These are phyloP conservation scores for Phytophthora chlamydospora DNA, from an alignment of 352 stramenopile species.

Conservation along the genomic window DNA sequence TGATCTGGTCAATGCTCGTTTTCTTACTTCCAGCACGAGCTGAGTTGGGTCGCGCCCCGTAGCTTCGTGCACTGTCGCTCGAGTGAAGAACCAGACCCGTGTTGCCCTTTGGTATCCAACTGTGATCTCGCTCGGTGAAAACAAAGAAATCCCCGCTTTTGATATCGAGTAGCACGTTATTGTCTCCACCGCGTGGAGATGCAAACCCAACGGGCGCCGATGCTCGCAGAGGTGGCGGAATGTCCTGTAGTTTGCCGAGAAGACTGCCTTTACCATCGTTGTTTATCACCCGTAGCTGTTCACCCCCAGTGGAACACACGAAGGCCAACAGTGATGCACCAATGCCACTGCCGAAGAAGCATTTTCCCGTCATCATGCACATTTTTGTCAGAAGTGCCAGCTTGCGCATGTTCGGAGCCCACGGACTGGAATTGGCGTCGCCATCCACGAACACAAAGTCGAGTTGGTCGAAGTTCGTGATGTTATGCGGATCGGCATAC, in stretches of 20 bases:
- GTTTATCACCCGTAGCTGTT: constrained; percentile 67
- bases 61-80: constrained; percentile 61
- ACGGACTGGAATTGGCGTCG: constrained; percentile 66
- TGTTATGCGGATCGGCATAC: constrained; percentile 60
- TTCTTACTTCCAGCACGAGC: constrained; percentile 64
- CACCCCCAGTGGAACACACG: constrained; percentile 73
- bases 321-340: constrained; percentile 68
- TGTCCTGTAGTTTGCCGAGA: constrained; percentile 44
- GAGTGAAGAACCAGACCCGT: constrained; percentile 73
- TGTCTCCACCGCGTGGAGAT: constrained; percentile 19
- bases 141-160: constrained; percentile 78
- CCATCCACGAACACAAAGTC: constrained; percentile 85
- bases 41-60: constrained; percentile 65
- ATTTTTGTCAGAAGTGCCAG: constrained; percentile 75
- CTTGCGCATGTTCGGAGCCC: constrained; percentile 66
- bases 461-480: constrained; percentile 82
- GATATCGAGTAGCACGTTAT: constrained; percentile 68
- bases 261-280: constrained; percentile 58
- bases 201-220: constrained; percentile 17
- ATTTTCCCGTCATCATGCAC: constrained; percentile 91
- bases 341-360: constrained; percentile 68
- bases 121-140: constrained; percentile 37
- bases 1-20: constrained; percentile 36
- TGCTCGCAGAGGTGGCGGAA: constrained; percentile 41
- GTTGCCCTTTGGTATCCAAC: constrained; percentile 78